These are phyloP conservation scores for Lepiota brunneoincarnata DNA, from an alignment of 768 basidiomycete species.

Conservation along the genomic window DNA sequence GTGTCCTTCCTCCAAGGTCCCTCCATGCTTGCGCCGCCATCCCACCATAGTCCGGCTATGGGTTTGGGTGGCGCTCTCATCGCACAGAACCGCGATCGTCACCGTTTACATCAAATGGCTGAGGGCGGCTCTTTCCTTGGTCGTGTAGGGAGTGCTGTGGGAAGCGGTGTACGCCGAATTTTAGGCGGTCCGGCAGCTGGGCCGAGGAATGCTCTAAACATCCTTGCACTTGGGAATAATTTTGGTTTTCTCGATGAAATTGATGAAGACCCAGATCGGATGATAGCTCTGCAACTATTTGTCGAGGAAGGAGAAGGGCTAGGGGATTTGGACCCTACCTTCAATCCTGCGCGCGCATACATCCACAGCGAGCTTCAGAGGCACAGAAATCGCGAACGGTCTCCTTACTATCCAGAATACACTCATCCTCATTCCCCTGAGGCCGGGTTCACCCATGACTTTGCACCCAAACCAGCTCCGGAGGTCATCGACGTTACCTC, in stretches of 20 bases:
- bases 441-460: conserved; percentile 70
- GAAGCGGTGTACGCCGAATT: conserved; percentile 13
- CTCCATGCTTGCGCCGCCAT: conserved; percentile 36
- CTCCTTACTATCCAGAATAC: conserved; percentile 54
- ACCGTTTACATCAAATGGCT: background rate
- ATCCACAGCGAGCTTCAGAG: background rate
- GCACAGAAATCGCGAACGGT: conserved; percentile 18
- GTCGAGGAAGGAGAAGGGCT: background rate
- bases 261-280: conserved; percentile 2
- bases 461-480: conserved; percentile 40
- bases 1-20: conserved; percentile 17
- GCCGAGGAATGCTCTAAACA: conserved; percentile 4
- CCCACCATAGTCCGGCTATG: conserved; percentile 58
- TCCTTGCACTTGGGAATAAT: conserved; percentile 5
- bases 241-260: conserved; percentile 5
- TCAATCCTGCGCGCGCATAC: conserved; percentile 8
- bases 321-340: background rate
- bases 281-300: background rate
- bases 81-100: conserved; percentile 28
- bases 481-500: conserved; percentile 14
- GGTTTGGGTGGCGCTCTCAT: conserved; percentile 66
- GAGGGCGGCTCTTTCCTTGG: conserved; percentile 5
- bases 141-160: conserved; percentile 8
- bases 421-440: conserved; percentile 59
- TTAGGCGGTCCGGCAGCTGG: conserved; percentile 8